phyloP scores from a whole-genome alignment of 176 grass and related monocot genomes.

The Puccinellia tenuiflora region DNA sequence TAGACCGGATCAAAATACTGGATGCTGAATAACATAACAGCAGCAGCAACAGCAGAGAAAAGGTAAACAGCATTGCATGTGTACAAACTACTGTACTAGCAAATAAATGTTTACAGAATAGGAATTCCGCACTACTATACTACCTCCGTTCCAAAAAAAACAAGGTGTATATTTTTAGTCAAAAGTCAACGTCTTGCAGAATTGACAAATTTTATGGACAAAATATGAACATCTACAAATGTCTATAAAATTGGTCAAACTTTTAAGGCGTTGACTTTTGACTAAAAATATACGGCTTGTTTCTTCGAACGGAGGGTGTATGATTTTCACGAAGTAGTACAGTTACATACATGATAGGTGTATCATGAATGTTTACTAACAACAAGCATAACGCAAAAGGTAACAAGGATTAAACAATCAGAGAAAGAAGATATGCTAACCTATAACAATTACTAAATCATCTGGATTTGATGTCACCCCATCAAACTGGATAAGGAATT shows the following conservation, averaged over 20 bases:
- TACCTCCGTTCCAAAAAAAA: too few relatives aligned
- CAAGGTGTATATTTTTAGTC: too few relatives aligned
- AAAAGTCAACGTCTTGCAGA: too few relatives aligned
- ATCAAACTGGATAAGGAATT: slow-evolving; percentile 97
- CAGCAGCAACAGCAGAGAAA: background rate
- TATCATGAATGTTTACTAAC: background rate
- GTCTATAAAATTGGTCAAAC: too few relatives aligned
- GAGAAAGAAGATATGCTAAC: slow-evolving; percentile 37
- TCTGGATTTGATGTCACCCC: slow-evolving; percentile 78
- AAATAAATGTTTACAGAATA: background rate
- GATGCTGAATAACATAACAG: background rate
- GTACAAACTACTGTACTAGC: background rate
- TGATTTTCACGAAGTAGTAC: background rate
- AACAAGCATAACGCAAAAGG: background rate
- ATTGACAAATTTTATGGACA: too few relatives aligned
- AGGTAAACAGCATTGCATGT: background rate
- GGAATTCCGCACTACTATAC: background rate
- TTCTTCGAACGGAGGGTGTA: too few relatives aligned
- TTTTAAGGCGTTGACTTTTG: too few relatives aligned
- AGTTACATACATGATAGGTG: background rate
- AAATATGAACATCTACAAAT: too few relatives aligned
- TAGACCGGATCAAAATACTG: background rate
- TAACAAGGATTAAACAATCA: background rate
- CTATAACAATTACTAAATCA: slow-evolving; percentile 95
- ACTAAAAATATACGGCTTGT: too few relatives aligned